Conservation (phyloP, 495 filamentous ascomycete species). For the Neurospora sp. region DNA sequence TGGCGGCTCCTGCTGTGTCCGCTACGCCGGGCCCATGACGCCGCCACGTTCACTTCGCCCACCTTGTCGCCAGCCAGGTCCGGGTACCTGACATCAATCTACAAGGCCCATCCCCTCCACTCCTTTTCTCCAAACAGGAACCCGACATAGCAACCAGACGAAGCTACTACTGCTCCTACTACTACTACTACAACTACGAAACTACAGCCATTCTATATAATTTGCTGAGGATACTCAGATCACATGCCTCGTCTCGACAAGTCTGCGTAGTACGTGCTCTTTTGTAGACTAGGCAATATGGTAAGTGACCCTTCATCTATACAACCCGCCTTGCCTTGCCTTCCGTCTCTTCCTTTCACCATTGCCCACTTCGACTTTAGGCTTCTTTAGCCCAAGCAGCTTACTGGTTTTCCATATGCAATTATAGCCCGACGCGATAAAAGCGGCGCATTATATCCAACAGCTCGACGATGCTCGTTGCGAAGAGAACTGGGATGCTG, state of each 20-base stretch:
- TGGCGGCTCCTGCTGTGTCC: background rate
- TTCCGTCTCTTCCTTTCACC: background rate
- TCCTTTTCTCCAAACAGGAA: background rate
- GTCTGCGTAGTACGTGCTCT: constrained; percentile 25
- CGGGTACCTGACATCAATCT: background rate
- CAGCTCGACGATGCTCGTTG: constrained; percentile 79
- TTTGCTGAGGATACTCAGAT: constrained; percentile 9
- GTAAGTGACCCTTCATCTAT: constrained; percentile 2
- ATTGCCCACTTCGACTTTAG: background rate
- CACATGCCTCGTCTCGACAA: constrained; percentile 21
- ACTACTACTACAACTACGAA: background rate
- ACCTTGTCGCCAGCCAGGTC: background rate
- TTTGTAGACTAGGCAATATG: constrained; percentile 19
- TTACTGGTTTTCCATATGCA: constrained; percentile 1
- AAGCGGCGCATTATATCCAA: constrained; percentile 69
- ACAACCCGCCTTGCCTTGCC: background rate
- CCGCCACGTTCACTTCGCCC: background rate
- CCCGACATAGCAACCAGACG: background rate
- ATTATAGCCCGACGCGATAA: constrained; percentile 40
- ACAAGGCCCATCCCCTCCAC: background rate
- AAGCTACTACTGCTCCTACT: background rate
- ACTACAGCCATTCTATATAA: background rate
- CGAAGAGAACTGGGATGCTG: constrained; percentile 76
- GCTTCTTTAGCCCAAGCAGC: background rate
- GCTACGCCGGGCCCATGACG: background rate